Conservation (phyloP, 192 early-diverging fungal genomes). For the Rhizoclosmatium globosum region DNA sequence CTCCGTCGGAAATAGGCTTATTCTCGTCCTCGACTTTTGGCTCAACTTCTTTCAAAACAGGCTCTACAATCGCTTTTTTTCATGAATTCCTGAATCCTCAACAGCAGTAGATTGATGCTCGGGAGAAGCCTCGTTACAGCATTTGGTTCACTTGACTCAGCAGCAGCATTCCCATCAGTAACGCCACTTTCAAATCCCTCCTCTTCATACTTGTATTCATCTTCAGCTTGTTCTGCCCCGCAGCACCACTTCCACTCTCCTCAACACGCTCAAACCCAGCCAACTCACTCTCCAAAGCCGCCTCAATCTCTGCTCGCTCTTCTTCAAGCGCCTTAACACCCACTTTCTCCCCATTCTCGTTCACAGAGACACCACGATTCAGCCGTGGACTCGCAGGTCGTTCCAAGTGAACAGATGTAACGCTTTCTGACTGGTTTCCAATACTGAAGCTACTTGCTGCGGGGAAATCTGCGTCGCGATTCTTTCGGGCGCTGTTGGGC, state of each 20-base stretch:
- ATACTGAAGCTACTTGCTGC: constrained; percentile 21
- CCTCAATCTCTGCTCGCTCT: not conserved
- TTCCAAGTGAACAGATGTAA: constrained; percentile 12
- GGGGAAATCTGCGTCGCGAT: not conserved
- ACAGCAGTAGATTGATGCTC: no score
- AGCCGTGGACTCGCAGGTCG: constrained; percentile 22
- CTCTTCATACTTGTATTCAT: not conserved
- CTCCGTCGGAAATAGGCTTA: not conserved
- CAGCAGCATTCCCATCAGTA: not conserved
- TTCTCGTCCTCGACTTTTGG: not conserved
- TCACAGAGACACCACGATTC: not conserved
- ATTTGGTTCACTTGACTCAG: no score
- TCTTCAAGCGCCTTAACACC: not conserved
- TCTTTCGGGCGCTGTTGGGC: constrained; percentile 22
- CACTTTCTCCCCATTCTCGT: not conserved
- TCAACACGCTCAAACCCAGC: not conserved
- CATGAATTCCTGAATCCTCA: not conserved
- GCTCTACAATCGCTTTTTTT: not conserved
- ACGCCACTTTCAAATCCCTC: not conserved
- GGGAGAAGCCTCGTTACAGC: no score
- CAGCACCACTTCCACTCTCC: no score
- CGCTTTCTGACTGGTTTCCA: not conserved
- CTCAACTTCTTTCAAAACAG: not conserved
- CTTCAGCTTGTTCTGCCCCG: not conserved
- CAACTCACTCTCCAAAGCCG: not conserved